Base-by-base conservation (phyloP, 2,329 filamentous ascomycete species). In the Myriangium duriaei region DNA sequence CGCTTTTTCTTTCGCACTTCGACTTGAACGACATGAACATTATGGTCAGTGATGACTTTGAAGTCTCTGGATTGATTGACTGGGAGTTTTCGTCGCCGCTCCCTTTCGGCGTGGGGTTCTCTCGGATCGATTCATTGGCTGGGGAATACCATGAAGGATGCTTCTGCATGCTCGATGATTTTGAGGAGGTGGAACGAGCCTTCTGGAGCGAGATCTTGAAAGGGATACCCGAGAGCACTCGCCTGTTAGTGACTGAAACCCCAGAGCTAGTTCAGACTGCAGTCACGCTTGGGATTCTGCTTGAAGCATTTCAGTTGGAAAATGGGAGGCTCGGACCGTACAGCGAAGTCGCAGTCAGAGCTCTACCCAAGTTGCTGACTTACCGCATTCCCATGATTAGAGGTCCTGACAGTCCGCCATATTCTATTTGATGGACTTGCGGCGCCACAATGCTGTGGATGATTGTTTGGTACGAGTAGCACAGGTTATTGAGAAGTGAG, bases 101-200 rank as follows among this genome's bases (percentile, higher is more conserved):
- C 36, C 45, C 45, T 15, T 46, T 47, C 35, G 39, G 44, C 31
- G 46, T 47, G 44, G 44, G 41, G n/a, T 46, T 45, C 33, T 1
- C 33, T 39, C 44, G 39, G 26, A 34, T 45, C 34, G 32, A 45
- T 32, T 45, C 36, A 12, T 32, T 47, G 7, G n/a, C n/a, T n/a
- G 21, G 21, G 7, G 21, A 26, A n/a, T 7, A 26, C 21, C 7
- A 7, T n/a, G 21, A 26, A 7, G 21, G 21, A 26, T n/a, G 21
- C n/a, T 26, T 26, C 21, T n/a, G n/a, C 7, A 26, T 26, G 7
- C 7, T n/a, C 7, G 7, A 7, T 7, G 21, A 26, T n/a, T 26
- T 7, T 26, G 21, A 26, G 7, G 21, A 7, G 7, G 21, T 26
- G 21, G 21, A 26, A 26, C 21, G 21, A 7, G 21, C 21, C 7